Base-by-base conservation (phyloP, 2,329 filamentous ascomycete genomes). In the Venturia effusa region DNA sequence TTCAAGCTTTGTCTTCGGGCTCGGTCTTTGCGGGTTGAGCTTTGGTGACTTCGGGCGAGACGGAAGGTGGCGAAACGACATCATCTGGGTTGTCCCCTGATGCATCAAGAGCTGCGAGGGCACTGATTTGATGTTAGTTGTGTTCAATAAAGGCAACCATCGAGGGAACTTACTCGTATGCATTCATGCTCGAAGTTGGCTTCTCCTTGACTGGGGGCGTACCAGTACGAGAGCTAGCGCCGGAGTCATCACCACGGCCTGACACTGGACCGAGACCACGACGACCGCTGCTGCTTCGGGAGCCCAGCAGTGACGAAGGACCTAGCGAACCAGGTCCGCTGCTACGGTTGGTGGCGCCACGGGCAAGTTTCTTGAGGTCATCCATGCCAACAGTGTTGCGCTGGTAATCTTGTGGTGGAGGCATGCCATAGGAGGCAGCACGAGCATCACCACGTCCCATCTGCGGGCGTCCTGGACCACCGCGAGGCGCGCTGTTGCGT, bases 341-440 rank as follows among this genome's bases (percentile, higher is more conserved):
- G 65, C 75, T 75, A 74, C 70, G 84, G 79, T 79, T 81, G 83
- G 80, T 81, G 22, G 61, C 64, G 34, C 48, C 45, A 24, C 64
- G 32, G 32, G 83, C 81, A 48, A 99, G 83, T 70, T 91, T 90
- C 67, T 90, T 88, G 66, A 99, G 83, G 73, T 99, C 94, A 70
- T 97, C 92, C 80, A 91, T 92, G 66, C 87, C 90, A 68, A 99
- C 88, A 70, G 89, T 89, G 79, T 94, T 96, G 70, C 83, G 84
- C 61, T 83, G 81, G 71, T 83, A 87, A 71, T 89, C 86, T 64
- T 83, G 82, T 62, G 89, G 90, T 62, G 87, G 85, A 67, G 87
- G 83, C 76, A 89, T 87, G 68, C 84, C 37, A 40, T 48, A 83
- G 69, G 83, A 83, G 66, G 83, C 83, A 55, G 89, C 91, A 71